phyloP scores from a whole-genome alignment of 352 stramenopile genomes.

The Pythium guiyangense region DNA sequence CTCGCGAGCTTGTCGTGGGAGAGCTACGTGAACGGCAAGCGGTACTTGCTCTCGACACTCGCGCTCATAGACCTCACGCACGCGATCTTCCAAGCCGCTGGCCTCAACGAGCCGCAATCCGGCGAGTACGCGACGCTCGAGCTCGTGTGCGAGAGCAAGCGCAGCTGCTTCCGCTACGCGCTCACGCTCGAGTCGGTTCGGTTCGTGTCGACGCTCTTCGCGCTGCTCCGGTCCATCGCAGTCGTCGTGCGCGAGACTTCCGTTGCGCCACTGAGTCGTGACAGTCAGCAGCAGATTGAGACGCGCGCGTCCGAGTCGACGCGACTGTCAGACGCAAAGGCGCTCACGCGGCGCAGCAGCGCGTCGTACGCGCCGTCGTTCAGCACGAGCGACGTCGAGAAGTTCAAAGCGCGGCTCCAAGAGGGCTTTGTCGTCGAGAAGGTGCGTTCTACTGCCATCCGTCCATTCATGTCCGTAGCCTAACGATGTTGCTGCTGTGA shows the following conservation, averaged over 20 bases:
- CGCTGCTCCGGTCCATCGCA: background rate
- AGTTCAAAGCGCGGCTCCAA: slow-evolving; percentile 35
- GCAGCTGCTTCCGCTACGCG: slow-evolving; percentile 10
- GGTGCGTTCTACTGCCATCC: slow-evolving; percentile 10
- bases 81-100: slow-evolving; percentile 5
- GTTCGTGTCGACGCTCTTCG: slow-evolving; percentile 4
- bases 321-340: background rate
- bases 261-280: background rate
- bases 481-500: background rate
- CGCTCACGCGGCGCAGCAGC: slow-evolving; percentile 5
- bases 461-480: no score
- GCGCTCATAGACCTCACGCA: slow-evolving; percentile 9
- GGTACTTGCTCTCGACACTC: slow-evolving; percentile 16
- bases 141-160: slow-evolving; percentile 9
- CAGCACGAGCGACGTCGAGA: slow-evolving; percentile 11
- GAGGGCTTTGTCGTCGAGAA: slow-evolving; percentile 40
- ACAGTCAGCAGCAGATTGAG: background rate
- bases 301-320: background rate
- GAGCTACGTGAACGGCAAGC: slow-evolving; percentile 3
- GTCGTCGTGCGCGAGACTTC: background rate
- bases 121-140: slow-evolving; percentile 8
- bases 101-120: slow-evolving; percentile 3
- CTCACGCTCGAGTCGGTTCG: slow-evolving; percentile 2
- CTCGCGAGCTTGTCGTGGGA: slow-evolving; percentile 12
- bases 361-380: slow-evolving; percentile 17